Base-by-base conservation (phyloP, 805 yeast genomes). In the Ogataea trehaloabstinens region DNA sequence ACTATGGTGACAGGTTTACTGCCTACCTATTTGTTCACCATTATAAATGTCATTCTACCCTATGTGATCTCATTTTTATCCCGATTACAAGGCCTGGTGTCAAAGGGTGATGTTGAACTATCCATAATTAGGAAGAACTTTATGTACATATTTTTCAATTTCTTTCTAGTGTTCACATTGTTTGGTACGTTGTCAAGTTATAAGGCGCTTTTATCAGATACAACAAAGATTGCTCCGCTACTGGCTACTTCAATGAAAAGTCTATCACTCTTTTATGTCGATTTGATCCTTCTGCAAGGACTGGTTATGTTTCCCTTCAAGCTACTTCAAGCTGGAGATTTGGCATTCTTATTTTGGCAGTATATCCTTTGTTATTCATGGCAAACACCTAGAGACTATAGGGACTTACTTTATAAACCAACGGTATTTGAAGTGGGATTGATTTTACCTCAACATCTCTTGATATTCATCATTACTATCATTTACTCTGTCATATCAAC, bases 221-320 rank as follows among this genome's bases (percentile, higher is more conserved):
- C 82, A 8, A 76, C 81, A 11, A 73, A 71, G 52, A 74, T 77
- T 41, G 82, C 82, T 1, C 74, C 71, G 39, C 70, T 74, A 38
- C 55, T 77, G 42, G 82, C 82, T 5, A 61, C 66, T 10, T 74
- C 81, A 2, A 64, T 77, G 38, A 74, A 73, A 51, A 65, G 70
- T 29, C 58, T 74, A 25, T 73, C 80, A 2, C 60, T 77, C 32
- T 77, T 77, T 48, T 77, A 77, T 46, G 76, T 72, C 36, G 78
- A 77, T 52, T 67, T 77, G 60, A 83, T 84, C 42, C 66, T 84
- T 17, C 70, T 84, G 40, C 93, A 85, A 58, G 93, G 89, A 0
- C 51, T 78, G 36, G 78, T 79, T 1, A 75, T 78, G 80, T 74
- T 77, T 48, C 82, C 82, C 4, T 73, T 76, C 30, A 69, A 74